A percentile compares a stretch with the other conserved stretches of the same genome.
These are phyloP conservation scores for Plasmodiophora brassicae DNA, from an alignment of 208 protist species.

Conservation along the genomic window DNA sequence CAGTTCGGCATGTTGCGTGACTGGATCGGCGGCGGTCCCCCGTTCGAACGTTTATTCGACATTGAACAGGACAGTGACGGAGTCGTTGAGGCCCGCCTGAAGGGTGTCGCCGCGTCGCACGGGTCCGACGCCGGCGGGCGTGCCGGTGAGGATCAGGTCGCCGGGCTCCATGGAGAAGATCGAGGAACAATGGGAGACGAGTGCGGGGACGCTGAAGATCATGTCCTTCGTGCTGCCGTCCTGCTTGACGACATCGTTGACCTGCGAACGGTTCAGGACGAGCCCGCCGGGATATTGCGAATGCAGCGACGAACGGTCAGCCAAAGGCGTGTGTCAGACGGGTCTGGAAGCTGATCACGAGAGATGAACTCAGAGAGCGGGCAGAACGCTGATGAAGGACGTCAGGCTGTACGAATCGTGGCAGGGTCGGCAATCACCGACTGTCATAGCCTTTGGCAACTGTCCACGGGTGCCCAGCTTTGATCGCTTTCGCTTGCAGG, in stretches of 20 bases:
- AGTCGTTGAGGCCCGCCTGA: not conserved
- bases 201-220: not conserved
- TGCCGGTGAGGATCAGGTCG: slow-evolving; percentile 6
- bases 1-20: too few species aligned
- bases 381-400: too few species aligned
- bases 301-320: not conserved
- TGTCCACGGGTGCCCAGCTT: slow-evolving; percentile 1
- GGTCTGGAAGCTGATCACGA: not conserved
- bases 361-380: not conserved
- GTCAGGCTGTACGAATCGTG: too few species aligned
- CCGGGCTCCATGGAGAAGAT: not conserved
- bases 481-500: not conserved
- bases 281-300: not conserved
- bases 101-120: not conserved
- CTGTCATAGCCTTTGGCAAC: slow-evolving; percentile 13
- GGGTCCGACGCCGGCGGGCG: not conserved
- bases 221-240: not conserved
- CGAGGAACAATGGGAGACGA: not conserved
- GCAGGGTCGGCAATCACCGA: too few species aligned
- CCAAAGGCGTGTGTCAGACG: not conserved
- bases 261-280: too few species aligned
- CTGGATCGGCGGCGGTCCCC: too few species aligned
- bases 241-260: not conserved
- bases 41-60: too few species aligned
- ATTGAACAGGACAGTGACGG: too few species aligned